Conservation (phyloP, 1,139 yeast species). For the Maudiozyma humilis region DNA sequence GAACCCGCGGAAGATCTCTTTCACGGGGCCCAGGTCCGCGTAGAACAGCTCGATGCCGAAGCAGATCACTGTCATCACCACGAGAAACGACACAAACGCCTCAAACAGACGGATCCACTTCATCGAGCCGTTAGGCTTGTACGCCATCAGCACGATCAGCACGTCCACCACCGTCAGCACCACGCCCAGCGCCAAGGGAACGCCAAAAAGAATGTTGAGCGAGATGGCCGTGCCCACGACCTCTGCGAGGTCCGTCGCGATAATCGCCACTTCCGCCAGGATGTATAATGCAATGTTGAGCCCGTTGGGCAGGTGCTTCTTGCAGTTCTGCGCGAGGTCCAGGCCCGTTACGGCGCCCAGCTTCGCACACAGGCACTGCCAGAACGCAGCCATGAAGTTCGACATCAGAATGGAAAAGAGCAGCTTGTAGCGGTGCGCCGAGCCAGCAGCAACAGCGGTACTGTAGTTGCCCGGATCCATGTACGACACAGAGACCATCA, state of each 20-base stretch:
- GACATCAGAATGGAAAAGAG: constrained; percentile 57
- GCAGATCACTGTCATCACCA: constrained; percentile 57
- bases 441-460: constrained; percentile 73
- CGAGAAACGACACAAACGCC: constrained; percentile 53
- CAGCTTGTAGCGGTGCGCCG: constrained; percentile 57
- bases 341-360: constrained; percentile 72
- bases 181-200: constrained; percentile 62
- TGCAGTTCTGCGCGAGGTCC: constrained; percentile 70
- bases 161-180: constrained; percentile 67
- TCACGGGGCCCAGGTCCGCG: constrained; percentile 35
- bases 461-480: constrained; percentile 81
- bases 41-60: constrained; percentile 55
- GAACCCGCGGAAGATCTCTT: constrained; percentile 45
- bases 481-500: constrained; percentile 68
- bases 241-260: constrained; percentile 76
- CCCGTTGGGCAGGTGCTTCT: constrained; percentile 50
- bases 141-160: constrained; percentile 56
- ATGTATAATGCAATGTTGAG: constrained; percentile 51
- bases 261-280: constrained; percentile 65
- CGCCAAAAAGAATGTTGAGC: constrained; percentile 55
- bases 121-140: constrained; percentile 63
- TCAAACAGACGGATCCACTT: constrained; percentile 61
- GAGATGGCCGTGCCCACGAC: constrained; percentile 78
- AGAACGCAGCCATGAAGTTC: constrained; percentile 61
- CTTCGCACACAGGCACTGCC: constrained; percentile 65